Conservation (phyloP, 164 flowering plant species). For the Taxillus chinensis region DNA sequence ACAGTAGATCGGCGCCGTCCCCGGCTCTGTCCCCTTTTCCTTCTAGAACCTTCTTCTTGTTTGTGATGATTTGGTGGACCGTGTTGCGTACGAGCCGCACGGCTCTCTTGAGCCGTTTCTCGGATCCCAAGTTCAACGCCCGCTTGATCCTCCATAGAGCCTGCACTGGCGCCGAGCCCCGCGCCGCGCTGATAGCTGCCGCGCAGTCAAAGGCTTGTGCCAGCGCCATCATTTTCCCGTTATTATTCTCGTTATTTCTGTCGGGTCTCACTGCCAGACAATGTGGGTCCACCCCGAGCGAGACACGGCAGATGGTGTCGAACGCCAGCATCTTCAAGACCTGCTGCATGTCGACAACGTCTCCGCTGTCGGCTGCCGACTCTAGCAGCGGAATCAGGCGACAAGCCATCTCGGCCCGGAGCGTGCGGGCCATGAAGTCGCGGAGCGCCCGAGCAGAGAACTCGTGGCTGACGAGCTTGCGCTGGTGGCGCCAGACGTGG, state of each 20-base stretch:
- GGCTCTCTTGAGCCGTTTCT: constrained; percentile 39
- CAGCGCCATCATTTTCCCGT: constrained; percentile 15
- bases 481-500: constrained; percentile 51
- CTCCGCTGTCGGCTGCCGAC: constrained; percentile 15
- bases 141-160: constrained; percentile 64
- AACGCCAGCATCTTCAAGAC: constrained; percentile 54
- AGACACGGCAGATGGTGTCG: constrained; percentile 49
- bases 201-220: constrained; percentile 56
- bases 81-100: constrained; percentile 27
- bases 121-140: constrained; percentile 42
- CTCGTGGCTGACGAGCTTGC: constrained; percentile 71
- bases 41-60: constrained; percentile 16
- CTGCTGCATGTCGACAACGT: constrained; percentile 45
- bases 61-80: constrained; percentile 34
- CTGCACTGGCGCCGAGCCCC: constrained; percentile 40
- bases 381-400: constrained; percentile 50
- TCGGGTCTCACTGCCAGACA: constrained; percentile 24
- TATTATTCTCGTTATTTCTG: not conserved
- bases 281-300: constrained; percentile 52
- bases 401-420: constrained; percentile 38
- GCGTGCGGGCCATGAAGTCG: constrained; percentile 26
- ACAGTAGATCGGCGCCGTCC: constrained; percentile 35
- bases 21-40: not conserved
- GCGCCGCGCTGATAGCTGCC: constrained; percentile 45
- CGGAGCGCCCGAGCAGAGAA: constrained; percentile 45